phyloP scores from a whole-genome alignment of 2,329 filamentous ascomycete species.

The Phaeosphaeria sp. region DNA sequence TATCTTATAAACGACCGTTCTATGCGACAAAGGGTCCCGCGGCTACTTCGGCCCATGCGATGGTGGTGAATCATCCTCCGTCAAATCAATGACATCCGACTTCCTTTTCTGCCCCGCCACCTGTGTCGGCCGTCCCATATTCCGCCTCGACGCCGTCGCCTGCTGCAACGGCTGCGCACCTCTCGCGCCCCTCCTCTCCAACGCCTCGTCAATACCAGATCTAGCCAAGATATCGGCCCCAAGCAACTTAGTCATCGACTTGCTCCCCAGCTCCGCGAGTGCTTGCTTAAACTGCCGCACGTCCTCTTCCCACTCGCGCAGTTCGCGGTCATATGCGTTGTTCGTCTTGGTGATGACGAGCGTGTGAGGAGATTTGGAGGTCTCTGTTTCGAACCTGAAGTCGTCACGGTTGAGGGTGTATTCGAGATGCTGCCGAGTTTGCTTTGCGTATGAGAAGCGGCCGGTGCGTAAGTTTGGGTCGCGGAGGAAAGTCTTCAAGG shows the following conservation, averaged over 20 bases:
- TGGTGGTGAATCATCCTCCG: neutral
- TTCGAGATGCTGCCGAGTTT: slow-evolving; percentile 10
- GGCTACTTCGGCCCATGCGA: no score
- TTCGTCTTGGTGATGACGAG: slow-evolving; percentile 13
- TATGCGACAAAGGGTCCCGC: no score
- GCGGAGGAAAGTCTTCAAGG: slow-evolving; percentile 6
- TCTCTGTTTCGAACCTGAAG: slow-evolving; percentile 13
- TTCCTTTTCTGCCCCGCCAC: neutral
- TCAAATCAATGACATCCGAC: slow-evolving; percentile 1
- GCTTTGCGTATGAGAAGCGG: slow-evolving; percentile 8
- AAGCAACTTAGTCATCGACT: neutral
- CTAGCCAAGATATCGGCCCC: neutral
- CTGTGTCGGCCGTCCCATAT: neutral
- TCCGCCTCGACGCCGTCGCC: neutral
- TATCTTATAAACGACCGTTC: no score
- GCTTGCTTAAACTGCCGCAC: neutral
- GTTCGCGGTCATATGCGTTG: slow-evolving; percentile 3
- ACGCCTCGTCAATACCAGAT: neutral
- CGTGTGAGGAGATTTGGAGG: neutral
- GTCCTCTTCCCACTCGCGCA: slow-evolving; percentile 5
- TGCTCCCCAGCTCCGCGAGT: neutral
- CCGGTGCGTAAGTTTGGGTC: slow-evolving; percentile 3
- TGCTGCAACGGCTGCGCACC: neutral
- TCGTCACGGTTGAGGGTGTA: neutral
- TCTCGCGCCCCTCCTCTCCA: neutral